Evolutionary conservation across 1,284 basidiomycete species (phyloP), one percentile per base, ranked within the genome.

Genomic region (Takashimella tepidaria): DNA sequence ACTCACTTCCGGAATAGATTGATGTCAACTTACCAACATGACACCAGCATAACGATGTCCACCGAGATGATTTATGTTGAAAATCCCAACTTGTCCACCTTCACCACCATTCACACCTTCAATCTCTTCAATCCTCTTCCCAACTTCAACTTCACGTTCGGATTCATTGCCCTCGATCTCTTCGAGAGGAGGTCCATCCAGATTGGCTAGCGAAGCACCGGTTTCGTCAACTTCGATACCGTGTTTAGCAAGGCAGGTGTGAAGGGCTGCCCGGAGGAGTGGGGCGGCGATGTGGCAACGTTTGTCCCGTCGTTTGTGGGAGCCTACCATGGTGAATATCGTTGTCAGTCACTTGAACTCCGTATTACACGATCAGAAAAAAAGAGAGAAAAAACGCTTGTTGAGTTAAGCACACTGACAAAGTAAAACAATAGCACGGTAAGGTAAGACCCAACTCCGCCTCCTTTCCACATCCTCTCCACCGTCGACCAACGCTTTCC

Each of bases 41-140:
- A 95, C 93, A 23, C 93, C 93, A 19, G 89, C 86, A 70, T 86
- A 96, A 61, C 86, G 86, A 77, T 96, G 92, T 1, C 91, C 92
- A 45, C 92, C 91, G 45, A 92, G 80, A 74, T 96, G 93, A 24
- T 88, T 92, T 58, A 85, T 87, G 67, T 83, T 84, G 66, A 96
- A 78, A 55, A 97, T 84, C 45, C 93, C 85, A 8, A 85, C 89
- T 54, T 76, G 65, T 5, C 74, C 74, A 4, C 72, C 57, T 69
- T 76, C 56, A 73, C 80, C 77, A 78, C 70, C 73, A 11, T 68
- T 51, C 5, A 74, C 67, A 74, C 81, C 56, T 27, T 67, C 66
- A 45, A 70, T 70, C 48, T 76, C 79, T 31, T 74, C 75, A 25
- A 80, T 77, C 41, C 82, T 79, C 37, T 75, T 78, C 0, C 63